Percentiles rank a stretch among this genome's conserved stretches.
Conservation (phyloP, 768 basidiomycete species). For the Boletus rex-veris region DNA sequence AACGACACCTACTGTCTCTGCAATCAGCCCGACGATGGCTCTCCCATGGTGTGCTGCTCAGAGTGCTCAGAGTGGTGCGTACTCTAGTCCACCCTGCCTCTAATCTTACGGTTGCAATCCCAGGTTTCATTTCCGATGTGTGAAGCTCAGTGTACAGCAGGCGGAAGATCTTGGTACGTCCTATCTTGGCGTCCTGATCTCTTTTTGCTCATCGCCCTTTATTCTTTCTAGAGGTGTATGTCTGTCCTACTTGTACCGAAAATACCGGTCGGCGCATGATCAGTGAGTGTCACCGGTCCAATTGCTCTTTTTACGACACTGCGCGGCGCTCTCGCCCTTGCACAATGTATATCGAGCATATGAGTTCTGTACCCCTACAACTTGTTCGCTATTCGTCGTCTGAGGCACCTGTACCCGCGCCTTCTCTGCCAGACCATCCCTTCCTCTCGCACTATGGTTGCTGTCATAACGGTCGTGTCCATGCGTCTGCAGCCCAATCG, state of each 20-base stretch:
- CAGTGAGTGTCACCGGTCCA: conserved; percentile 64
- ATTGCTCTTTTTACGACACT: conserved; percentile 28
- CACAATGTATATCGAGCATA: conserved; percentile 37
- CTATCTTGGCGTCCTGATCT: neutral
- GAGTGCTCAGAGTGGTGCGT: conserved; percentile 70
- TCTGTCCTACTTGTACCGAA: conserved; percentile 53
- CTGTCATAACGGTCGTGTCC: conserved; percentile 33
- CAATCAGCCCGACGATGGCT: conserved; percentile 66
- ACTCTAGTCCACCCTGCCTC: neutral
- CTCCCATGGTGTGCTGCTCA: conserved; percentile 77
- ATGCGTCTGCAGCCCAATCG: conserved; percentile 24
- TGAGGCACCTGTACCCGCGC: conserved; percentile 31
- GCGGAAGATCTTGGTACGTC: conserved; percentile 79
- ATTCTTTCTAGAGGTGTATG: conserved; percentile 49
- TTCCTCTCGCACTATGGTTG: conserved; percentile 28
- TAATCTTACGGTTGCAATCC: neutral
- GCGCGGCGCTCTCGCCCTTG: conserved; percentile 22
- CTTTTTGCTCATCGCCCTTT: conserved; percentile 13
- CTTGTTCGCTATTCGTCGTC: conserved; percentile 34
- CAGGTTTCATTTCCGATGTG: conserved; percentile 86
- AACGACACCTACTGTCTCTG: conserved; percentile 52
- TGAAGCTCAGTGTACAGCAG: conserved; percentile 55
- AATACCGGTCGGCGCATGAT: conserved; percentile 62
- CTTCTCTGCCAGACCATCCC: conserved; percentile 33
- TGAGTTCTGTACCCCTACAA: conserved; percentile 36